Evolutionary conservation across 2,329 filamentous ascomycete genomes (phyloP).

Genomic region (Sporothrix schenckii): DNA sequence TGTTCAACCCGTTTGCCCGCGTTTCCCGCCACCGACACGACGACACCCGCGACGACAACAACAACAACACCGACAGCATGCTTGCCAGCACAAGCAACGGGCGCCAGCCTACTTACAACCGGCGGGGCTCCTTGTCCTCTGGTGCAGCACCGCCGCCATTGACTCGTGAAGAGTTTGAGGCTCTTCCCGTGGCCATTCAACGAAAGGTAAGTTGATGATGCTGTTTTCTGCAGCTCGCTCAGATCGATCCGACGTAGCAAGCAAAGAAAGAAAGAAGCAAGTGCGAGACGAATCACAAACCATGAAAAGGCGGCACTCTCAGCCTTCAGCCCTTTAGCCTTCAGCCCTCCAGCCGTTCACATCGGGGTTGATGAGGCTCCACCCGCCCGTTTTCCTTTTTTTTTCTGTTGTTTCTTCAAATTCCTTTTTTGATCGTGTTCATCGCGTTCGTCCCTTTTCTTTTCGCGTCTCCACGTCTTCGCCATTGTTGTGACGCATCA

Average conservation of each 20-base stretch:
- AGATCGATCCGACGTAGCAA: background rate
- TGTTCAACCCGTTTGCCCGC: conserved; percentile 33
- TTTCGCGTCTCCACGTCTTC: background rate
- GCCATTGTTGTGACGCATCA: conserved; percentile 10
- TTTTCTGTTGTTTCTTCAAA: too few species aligned
- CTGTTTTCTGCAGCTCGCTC: too few species aligned
- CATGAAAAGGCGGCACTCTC: background rate
- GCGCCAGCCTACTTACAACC: conserved; percentile 30
- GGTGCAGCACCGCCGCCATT: conserved; percentile 40
- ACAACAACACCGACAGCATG: background rate
- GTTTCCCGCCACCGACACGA: conserved; percentile 22
- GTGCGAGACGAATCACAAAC: background rate
- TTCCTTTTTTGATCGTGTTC: background rate
- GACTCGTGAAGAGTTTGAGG: conserved; percentile 55
- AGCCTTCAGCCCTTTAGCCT: conserved; percentile 10
- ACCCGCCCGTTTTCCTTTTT: background rate
- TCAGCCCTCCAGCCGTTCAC: conserved; percentile 14
- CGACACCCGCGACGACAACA: background rate
- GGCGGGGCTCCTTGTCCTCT: conserved; percentile 37
- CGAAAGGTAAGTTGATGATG: conserved; percentile 49
- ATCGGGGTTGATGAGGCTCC: conserved; percentile 1
- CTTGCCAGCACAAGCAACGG: conserved; percentile 26
- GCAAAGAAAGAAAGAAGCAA: background rate
- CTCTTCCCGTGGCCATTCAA: conserved; percentile 54
- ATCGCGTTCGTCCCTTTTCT: background rate